Conservation (phyloP, 1,284 basidiomycete species). For the Ganoderma leucocontextum region DNA sequence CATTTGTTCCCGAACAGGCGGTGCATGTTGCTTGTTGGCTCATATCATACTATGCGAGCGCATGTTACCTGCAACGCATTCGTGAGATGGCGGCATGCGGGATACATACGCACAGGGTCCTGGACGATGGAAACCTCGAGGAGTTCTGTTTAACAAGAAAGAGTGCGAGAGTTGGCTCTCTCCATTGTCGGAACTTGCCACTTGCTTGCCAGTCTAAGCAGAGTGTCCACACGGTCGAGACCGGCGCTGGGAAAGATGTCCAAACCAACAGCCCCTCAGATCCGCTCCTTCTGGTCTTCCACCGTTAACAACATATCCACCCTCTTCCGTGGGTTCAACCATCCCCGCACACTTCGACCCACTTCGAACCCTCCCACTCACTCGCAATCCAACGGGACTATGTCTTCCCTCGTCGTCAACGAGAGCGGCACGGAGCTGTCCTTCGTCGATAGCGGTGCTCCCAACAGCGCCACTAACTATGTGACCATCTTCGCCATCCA, state of each 20-base stretch:
- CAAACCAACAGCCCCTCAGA: background rate
- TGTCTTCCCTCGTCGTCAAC: conserved; percentile 23
- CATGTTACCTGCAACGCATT: background rate
- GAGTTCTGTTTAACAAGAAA: background rate
- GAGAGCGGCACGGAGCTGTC: conserved; percentile 21
- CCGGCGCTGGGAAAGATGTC: background rate
- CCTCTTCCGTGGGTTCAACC: background rate
- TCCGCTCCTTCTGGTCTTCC: conserved; percentile 3
- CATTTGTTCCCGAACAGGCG: background rate
- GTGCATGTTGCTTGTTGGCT: background rate
- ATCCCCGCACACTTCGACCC: background rate
- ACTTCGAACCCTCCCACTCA: background rate
- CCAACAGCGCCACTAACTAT: conserved; percentile 13
- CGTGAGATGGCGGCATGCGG: background rate
- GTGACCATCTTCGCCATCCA: conserved; percentile 31
- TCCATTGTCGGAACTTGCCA: background rate
- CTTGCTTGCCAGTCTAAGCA: too few species aligned
- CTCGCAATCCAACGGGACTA: background rate
- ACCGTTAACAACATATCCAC: background rate
- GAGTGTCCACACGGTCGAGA: background rate
- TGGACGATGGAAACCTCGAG: background rate
- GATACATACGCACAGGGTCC: background rate
- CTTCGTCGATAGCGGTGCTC: conserved; percentile 30
- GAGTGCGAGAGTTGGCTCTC: background rate
- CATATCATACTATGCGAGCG: background rate